Evolutionary conservation across 164 flowering plant species (phyloP).

Genomic region (Taxillus chinensis): DNA sequence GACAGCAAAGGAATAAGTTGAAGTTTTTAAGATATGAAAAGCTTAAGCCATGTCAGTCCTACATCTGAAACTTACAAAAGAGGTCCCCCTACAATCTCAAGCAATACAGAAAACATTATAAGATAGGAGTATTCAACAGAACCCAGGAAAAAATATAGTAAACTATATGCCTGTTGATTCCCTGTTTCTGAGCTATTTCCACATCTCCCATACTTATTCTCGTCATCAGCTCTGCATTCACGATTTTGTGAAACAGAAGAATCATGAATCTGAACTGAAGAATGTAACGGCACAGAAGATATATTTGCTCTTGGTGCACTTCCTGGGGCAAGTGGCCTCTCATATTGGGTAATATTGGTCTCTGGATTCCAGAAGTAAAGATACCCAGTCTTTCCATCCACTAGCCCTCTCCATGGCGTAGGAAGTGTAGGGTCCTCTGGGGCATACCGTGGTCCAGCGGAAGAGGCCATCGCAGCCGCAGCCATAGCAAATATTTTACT

Average conservation of each 20-base stretch:
- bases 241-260: slow-evolving; percentile 28
- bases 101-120: too few relatives aligned
- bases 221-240: slow-evolving; percentile 20
- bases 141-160: neutral
- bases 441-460: slow-evolving; percentile 11
- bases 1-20: too few relatives aligned
- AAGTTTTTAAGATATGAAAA: too few relatives aligned
- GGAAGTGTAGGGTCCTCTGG: slow-evolving; percentile 6
- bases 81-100: too few relatives aligned
- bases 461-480: slow-evolving; percentile 38
- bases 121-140: too few relatives aligned
- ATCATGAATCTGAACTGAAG: slow-evolving; percentile 45
- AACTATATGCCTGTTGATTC: slow-evolving; percentile 34
- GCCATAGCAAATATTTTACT: slow-evolving; percentile 30
- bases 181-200: slow-evolving; percentile 21
- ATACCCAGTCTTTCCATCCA: slow-evolving; percentile 2
- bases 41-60: too few relatives aligned
- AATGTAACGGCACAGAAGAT: slow-evolving; percentile 26
- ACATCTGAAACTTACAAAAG: too few relatives aligned
- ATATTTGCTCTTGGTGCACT: slow-evolving; percentile 20
- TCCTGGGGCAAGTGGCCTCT: slow-evolving; percentile 44
- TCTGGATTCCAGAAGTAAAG: slow-evolving; percentile 30
- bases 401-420: slow-evolving; percentile 1
- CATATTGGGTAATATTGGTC: slow-evolving; percentile 92
- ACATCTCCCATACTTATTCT: slow-evolving; percentile 25